Percentiles rank a stretch among this genome's conserved stretches.
Conservation (phyloP, 2,329 filamentous ascomycete species). For the Neoascochyta sp. region DNA sequence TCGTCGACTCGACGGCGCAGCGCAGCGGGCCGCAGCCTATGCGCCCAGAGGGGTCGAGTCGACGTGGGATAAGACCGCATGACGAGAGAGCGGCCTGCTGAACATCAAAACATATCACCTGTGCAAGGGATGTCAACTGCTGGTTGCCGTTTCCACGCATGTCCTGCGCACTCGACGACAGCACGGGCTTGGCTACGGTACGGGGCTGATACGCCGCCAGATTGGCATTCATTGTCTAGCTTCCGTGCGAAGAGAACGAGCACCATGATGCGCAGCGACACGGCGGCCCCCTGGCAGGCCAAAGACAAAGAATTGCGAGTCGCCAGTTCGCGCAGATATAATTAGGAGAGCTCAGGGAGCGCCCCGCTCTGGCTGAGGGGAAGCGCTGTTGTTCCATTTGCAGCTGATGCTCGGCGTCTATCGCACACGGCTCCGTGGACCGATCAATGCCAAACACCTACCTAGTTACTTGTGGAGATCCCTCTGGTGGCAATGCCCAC, state of each 20-base stretch:
- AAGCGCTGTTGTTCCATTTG: conserved; percentile 34
- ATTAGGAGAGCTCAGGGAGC: conserved; percentile 12
- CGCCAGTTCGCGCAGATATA: conserved; percentile 11
- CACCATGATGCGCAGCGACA: conserved; percentile 30
- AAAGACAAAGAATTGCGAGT: no score
- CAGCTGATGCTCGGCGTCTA: conserved; percentile 33
- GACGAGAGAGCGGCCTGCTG: conserved; percentile 20
- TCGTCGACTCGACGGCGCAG: no score
- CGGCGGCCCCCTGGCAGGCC: no score
- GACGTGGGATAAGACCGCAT: conserved; percentile 22
- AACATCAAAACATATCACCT: conserved; percentile 11
- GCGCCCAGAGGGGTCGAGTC: conserved; percentile 25
- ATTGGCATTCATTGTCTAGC: conserved; percentile 21
- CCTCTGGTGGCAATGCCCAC: conserved; percentile 4
- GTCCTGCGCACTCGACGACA: conserved; percentile 22
- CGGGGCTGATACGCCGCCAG: conserved; percentile 22
- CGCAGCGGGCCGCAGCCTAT: conserved; percentile 28
- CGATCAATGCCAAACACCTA: conserved; percentile 28
- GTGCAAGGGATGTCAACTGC: conserved; percentile 14
- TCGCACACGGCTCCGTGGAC: conserved; percentile 31
- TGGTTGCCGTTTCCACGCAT: conserved; percentile 21
- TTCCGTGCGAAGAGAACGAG: conserved; percentile 23
- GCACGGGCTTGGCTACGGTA: conserved; percentile 25
- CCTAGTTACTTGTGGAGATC: conserved; percentile 7
- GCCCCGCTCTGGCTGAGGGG: conserved; percentile 13